phyloP scores from a whole-genome alignment of 805 yeast species.

The Nakazawaea holstii region DNA sequence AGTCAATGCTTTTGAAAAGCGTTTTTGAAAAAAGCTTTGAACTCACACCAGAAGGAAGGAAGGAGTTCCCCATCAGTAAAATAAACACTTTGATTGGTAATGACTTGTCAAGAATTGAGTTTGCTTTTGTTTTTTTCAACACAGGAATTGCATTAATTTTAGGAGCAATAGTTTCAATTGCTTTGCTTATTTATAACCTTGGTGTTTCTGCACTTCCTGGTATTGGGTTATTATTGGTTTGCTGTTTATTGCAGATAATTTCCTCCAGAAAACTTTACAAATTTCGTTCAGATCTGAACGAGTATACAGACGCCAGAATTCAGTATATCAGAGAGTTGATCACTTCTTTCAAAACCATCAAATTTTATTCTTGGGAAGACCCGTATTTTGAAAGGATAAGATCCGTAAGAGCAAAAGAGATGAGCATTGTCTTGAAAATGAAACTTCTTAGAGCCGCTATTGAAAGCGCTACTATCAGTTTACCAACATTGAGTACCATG shows the following conservation, averaged over 20 bases:
- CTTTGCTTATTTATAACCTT: constrained; percentile 55
- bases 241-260: constrained; percentile 27
- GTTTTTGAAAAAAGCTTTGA: constrained; percentile 62
- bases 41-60: constrained; percentile 51
- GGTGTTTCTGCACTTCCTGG: too few species aligned
- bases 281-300: constrained; percentile 29
- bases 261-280: constrained; percentile 29
- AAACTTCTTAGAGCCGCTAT: constrained; percentile 58
- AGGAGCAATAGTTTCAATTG: constrained; percentile 56
- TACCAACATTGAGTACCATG: constrained; percentile 73
- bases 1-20: constrained; percentile 66
- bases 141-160: constrained; percentile 60
- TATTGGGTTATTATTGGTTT: constrained; percentile 32
- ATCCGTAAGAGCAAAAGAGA: constrained; percentile 55
- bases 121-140: constrained; percentile 63
- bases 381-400: constrained; percentile 60
- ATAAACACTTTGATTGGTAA: constrained; percentile 77
- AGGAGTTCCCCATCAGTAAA: constrained; percentile 58
- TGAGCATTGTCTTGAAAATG: constrained; percentile 51
- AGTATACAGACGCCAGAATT: constrained; percentile 54
- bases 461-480: constrained; percentile 58
- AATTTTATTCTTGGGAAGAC: constrained; percentile 87
- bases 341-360: constrained; percentile 72
- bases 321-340: constrained; percentile 77
- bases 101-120: constrained; percentile 74